Evolutionary conservation across 768 basidiomycete genomes (phyloP), one percentile per base, ranked within the genome.

Genomic region (Russula compacta): DNA sequence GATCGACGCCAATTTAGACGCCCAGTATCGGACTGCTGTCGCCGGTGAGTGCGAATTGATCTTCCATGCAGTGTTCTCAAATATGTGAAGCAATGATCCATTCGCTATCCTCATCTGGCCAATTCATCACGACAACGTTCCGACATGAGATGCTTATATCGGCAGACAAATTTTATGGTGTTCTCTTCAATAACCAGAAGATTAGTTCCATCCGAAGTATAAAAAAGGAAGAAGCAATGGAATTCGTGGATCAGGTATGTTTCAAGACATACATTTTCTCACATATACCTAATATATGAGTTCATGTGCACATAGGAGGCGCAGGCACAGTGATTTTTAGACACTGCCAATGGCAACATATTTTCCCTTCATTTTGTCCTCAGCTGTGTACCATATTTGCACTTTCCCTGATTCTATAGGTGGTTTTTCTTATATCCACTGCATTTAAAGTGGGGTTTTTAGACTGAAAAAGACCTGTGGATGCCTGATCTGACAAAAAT

Each of bases 111-210:
- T 78, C 83, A 6, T 86, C 85, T 0, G 95, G 89, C 0, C 97
- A 99, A 72, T 98, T 98, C 74, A 95, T 99, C 71, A 95, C 92
- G 36, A 99, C 97, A 2, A 99, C 97, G 3, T 99, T 99, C 83
- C 82, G 95, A 60, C 90, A 95, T 0, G 97, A 99, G 75, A 94
- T 99, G 89, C 78, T 98, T 60, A 89, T 91, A 2, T 88, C 89
- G 0, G 93, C 95, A 0, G 95, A 98, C 73, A 93, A 95, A 70
- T 98, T 95, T 72, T 98, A 98, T 64, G 97, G 97, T 14, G 97
- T 98, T 10, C 75, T 95, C 61, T 98, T 97, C 76, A 92, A 95
- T 73, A 92, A 89, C 67, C 91, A 95, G 70, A 98, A 98, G 71
- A 87, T 98, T 60, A 92, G 89, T 57, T 89, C 89, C 0, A 94